A percentile compares a stretch with the other conserved stretches of the same genome.
Evolutionary conservation across 1,284 basidiomycete genomes (phyloP).

Genomic region (Naganishia liquefaciens): DNA sequence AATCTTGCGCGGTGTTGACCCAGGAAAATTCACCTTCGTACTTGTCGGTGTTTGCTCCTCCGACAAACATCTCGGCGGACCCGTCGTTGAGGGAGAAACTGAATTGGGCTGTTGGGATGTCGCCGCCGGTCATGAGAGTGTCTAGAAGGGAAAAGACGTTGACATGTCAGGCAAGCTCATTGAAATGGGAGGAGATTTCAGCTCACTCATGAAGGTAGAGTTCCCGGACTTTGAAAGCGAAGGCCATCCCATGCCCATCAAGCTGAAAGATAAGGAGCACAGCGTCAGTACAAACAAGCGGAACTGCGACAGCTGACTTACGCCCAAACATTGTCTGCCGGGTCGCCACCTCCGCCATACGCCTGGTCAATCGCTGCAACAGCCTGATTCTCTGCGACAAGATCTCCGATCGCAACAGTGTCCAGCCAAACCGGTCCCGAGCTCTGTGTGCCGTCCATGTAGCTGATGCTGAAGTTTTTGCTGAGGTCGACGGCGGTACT

Average conservation of each 20-base stretch:
- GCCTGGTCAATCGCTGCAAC: slow-evolving; percentile 15
- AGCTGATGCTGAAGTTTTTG: slow-evolving; percentile 24
- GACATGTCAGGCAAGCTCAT: not conserved
- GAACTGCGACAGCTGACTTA: not conserved
- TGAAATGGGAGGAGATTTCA: not conserved
- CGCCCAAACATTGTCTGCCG: slow-evolving; percentile 14
- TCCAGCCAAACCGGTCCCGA: slow-evolving; percentile 24
- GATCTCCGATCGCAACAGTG: slow-evolving; percentile 16
- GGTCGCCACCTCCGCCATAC: slow-evolving; percentile 1
- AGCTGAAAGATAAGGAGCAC: not conserved
- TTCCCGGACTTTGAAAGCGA: slow-evolving; percentile 15
- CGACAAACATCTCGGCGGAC: slow-evolving; percentile 17
- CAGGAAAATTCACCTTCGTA: slow-evolving; percentile 12
- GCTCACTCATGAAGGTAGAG: slow-evolving; percentile 28
- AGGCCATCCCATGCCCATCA: slow-evolving; percentile 32
- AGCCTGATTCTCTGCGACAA: slow-evolving; percentile 22
- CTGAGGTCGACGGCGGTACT: slow-evolving; percentile 8
- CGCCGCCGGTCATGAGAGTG: slow-evolving; percentile 16
- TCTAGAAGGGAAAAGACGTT: not conserved
- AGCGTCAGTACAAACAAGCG: not conserved
- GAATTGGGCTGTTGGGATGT: slow-evolving; percentile 20
- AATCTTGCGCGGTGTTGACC: slow-evolving; percentile 24
- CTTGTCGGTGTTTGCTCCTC: slow-evolving; percentile 20
- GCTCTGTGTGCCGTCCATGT: slow-evolving; percentile 12
- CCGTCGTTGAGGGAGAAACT: slow-evolving; percentile 23